Evolutionary conservation across 306 rosid species (phyloP).

Genomic region (Cucumis cinereus): DNA sequence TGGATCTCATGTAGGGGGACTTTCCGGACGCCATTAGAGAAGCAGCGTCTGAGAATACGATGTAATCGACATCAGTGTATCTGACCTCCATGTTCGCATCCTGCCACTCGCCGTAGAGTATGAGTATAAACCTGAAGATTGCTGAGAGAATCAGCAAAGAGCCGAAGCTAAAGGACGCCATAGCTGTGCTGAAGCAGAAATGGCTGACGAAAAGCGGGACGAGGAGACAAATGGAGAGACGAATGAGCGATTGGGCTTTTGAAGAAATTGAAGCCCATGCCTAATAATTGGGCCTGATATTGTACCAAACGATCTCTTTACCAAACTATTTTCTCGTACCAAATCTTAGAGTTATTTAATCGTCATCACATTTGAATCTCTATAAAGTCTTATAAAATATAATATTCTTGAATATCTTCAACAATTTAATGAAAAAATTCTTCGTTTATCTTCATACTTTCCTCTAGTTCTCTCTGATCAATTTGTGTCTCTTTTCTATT

Average conservation of each 20-base stretch:
- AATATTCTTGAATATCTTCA: too few relatives aligned
- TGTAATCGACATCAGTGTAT: constrained; percentile 81
- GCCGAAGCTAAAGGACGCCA: constrained; percentile 24
- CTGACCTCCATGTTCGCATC: constrained; percentile 84
- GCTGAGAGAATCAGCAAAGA: constrained; percentile 44
- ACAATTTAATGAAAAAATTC: too few relatives aligned
- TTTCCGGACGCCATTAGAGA: constrained; percentile 60
- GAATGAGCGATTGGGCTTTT: neutral
- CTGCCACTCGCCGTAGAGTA: constrained; percentile 88
- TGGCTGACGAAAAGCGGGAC: neutral
- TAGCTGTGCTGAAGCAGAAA: constrained; percentile 10
- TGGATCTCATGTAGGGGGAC: constrained; percentile 78
- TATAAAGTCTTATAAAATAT: too few relatives aligned
- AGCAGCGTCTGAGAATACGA: constrained; percentile 86
- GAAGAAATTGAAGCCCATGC: neutral
- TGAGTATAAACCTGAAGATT: constrained; percentile 39
- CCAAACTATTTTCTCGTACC: too few relatives aligned
- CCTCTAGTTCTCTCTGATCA: too few relatives aligned
- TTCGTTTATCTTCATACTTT: too few relatives aligned
- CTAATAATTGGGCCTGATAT: neutral
- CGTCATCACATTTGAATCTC: too few relatives aligned
- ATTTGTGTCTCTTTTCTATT: too few relatives aligned
- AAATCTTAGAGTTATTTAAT: too few relatives aligned
- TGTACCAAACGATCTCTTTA: too few relatives aligned
- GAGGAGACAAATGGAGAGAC: neutral